Evolutionary conservation across 116 monocot species (phyloP).

Genomic region (Phalaenopsis hybrid): DNA sequence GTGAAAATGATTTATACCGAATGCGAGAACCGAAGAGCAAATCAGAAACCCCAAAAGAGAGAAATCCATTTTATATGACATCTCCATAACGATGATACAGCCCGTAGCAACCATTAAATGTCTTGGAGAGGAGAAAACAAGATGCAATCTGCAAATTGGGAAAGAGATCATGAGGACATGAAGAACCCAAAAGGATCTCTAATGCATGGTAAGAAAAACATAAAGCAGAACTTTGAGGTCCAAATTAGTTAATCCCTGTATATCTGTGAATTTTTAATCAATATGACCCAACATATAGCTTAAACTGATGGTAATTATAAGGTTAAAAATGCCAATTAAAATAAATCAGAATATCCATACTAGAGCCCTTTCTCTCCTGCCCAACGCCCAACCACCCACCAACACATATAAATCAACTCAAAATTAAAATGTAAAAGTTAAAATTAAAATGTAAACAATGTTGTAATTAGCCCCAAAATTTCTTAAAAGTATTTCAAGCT

Average conservation of each 20-base stretch:
- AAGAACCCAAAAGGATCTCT: not conserved
- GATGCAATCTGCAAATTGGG: conserved; percentile 66
- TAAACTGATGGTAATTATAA: not conserved
- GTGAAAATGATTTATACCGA: conserved; percentile 44
- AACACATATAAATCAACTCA: not conserved
- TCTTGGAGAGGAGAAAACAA: conserved; percentile 91
- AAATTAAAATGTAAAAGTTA: not conserved
- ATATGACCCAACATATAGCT: not conserved
- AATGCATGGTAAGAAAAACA: not conserved
- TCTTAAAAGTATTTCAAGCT: no score
- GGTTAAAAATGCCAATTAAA: not conserved
- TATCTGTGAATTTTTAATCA: not conserved
- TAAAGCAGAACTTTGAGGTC: not conserved
- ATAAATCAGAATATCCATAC: not conserved
- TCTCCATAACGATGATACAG: conserved; percentile 77
- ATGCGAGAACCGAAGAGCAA: conserved; percentile 54
- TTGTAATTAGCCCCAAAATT: no score
- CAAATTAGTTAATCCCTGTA: not conserved
- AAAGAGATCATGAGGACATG: not conserved
- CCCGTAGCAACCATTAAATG: conserved; percentile 75
- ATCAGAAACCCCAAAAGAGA: conserved; percentile 73
- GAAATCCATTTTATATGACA: conserved; percentile 75
- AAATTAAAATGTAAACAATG: not conserved
- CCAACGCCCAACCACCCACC: no score
- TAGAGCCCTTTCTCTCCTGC: no score